A percentile compares a stretch with the other conserved stretches of the same genome.
These are phyloP conservation scores for Leishmania martiniquensis DNA, from an alignment of 208 protist genomes.

Conservation along the genomic window DNA sequence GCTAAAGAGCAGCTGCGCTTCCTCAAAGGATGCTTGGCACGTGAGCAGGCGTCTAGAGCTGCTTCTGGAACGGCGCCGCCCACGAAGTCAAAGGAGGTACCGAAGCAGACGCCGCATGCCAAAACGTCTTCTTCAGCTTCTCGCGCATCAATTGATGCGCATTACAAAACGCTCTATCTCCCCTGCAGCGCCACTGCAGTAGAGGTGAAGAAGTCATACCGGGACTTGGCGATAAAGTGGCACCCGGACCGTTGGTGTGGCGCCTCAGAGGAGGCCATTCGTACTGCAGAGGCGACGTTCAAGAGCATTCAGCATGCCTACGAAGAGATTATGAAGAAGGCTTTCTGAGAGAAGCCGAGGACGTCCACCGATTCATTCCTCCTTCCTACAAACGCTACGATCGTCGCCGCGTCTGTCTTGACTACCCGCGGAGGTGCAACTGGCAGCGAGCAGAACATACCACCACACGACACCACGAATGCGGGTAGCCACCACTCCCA, in stretches of 20 bases:
- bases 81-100: not conserved
- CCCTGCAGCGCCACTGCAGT: conserved; percentile 3
- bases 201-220: conserved; percentile 42
- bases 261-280: conserved; percentile 27
- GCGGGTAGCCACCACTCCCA: not conserved
- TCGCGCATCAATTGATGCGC: conserved; percentile 2
- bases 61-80: not conserved
- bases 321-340: conserved; percentile 55
- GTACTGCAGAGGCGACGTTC: conserved; percentile 60
- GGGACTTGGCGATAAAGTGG: conserved; percentile 72
- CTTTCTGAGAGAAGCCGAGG: conserved; percentile 1
- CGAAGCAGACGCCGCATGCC: not conserved
- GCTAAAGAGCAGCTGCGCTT: conserved; percentile 16
- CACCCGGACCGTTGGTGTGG: conserved; percentile 80
- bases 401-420: not conserved
- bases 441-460: not conserved
- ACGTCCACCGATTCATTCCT: not conserved
- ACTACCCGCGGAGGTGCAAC: not conserved
- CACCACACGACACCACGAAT: not conserved
- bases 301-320: conserved; percentile 72
- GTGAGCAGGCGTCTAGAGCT: conserved; percentile 8
- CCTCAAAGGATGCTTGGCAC: conserved; percentile 25
- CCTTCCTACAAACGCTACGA: not conserved
- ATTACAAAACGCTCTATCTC: conserved; percentile 25
- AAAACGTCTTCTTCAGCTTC: not conserved